A percentile compares a stretch with the other conserved stretches of the same genome.
Evolutionary conservation across 1,139 yeast genomes (phyloP).

Genomic region (Suhomyces coccinellae): DNA sequence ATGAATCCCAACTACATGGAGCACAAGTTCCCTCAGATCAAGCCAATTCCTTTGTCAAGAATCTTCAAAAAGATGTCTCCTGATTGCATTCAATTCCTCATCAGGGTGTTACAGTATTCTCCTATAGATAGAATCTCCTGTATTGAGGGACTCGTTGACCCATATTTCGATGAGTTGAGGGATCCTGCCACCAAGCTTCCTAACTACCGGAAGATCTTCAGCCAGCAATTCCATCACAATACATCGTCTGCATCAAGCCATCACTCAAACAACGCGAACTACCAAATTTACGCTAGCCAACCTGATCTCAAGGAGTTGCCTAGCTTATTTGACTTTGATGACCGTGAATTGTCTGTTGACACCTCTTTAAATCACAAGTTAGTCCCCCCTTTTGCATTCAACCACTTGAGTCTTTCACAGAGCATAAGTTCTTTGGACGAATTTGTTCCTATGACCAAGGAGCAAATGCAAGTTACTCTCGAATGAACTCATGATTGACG

Average conservation of each 20-base stretch:
- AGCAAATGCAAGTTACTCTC: constrained; percentile 38
- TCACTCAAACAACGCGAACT: constrained; percentile 33
- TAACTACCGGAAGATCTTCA: constrained; percentile 48
- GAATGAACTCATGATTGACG: constrained; percentile 23
- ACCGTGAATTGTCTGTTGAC: constrained; percentile 45
- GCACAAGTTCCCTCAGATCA: constrained; percentile 93
- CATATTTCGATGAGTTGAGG: constrained; percentile 76
- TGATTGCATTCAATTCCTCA: constrained; percentile 65
- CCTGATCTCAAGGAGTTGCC: constrained; percentile 48
- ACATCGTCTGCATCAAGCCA: constrained; percentile 19
- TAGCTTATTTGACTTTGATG: constrained; percentile 51
- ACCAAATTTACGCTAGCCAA: constrained; percentile 40
- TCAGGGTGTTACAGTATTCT: constrained; percentile 67
- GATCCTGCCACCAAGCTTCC: constrained; percentile 56
- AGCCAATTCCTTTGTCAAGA: constrained; percentile 84
- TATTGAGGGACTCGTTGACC: constrained; percentile 64
- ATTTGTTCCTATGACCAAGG: constrained; percentile 37
- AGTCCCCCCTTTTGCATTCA: constrained; percentile 43
- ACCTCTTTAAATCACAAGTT: constrained; percentile 37
- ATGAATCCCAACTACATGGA: constrained; percentile 99
- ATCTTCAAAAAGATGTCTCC: constrained; percentile 69
- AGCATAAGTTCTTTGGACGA: constrained; percentile 26
- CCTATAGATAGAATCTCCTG: constrained; percentile 74
- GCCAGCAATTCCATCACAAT: constrained; percentile 37
- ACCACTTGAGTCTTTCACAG: constrained; percentile 30